A percentile compares a stretch with the other conserved stretches of the same genome.
These are phyloP conservation scores for Dictyostelium citrinum DNA, from an alignment of 78 protist genomes.

Conservation along the genomic window DNA sequence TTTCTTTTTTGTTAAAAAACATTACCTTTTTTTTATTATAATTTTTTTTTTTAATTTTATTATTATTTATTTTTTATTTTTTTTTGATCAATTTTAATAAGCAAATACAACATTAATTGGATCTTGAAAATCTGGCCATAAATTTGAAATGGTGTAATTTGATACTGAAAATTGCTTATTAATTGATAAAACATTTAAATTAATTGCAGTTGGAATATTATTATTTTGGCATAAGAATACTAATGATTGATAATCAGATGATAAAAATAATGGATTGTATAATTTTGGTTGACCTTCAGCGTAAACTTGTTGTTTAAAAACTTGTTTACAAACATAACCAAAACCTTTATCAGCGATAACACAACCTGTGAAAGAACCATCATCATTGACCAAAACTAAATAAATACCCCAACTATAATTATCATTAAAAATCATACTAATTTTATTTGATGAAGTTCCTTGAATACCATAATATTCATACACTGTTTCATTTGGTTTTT, in stretches of 20 bases:
- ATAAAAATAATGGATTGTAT: background rate
- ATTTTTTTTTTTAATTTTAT: background rate
- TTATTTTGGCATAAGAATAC: background rate
- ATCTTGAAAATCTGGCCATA: background rate
- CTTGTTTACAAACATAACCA: background rate
- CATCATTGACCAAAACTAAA: background rate
- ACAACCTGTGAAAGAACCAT: background rate
- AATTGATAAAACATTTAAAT: background rate
- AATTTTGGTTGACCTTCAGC: background rate
- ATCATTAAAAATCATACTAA: background rate
- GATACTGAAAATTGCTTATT: background rate
- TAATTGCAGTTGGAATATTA: background rate
- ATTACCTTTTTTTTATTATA: background rate
- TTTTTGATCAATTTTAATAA: background rate
- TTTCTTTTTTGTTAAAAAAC: background rate
- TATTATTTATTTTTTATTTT: background rate
- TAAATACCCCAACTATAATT: background rate
- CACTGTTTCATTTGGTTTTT: background rate
- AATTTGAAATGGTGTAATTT: background rate
- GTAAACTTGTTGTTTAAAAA: background rate
- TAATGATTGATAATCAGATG: background rate
- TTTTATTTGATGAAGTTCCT: background rate
- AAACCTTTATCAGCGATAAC: background rate
- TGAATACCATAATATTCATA: background rate
- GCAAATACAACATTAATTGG: background rate